Evolutionary conservation across 2,329 filamentous ascomycete genomes (phyloP).

Genomic region (Keithomyces neogunnii): DNA sequence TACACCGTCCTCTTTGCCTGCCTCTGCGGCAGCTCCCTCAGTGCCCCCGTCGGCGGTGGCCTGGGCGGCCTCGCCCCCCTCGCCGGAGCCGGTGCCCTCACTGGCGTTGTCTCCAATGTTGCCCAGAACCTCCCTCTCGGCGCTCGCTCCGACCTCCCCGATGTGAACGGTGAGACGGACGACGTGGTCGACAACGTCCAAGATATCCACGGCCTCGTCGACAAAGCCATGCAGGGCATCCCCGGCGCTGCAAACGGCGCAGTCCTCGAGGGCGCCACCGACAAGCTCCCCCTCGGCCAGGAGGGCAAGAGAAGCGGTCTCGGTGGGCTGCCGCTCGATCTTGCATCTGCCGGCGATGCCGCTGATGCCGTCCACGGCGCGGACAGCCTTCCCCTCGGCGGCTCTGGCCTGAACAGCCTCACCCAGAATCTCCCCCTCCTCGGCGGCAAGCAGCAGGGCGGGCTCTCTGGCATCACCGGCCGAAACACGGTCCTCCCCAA

Average conservation of each 20-base stretch:
- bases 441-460: not conserved
- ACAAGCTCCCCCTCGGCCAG: not conserved
- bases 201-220: not conserved
- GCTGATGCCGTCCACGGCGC: no score
- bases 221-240: not conserved
- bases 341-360: no score
- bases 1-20: constrained; percentile 4
- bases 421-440: not conserved
- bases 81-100: no score
- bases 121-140: not conserved
- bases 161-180: no score
- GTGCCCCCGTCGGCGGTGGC: constrained; percentile 1
- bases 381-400: no score
- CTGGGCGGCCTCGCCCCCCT: not conserved
- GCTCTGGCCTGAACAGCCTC: not conserved
- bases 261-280: not conserved
- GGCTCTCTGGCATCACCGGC: not conserved
- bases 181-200: not conserved
- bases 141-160: not conserved
- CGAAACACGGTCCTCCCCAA: not conserved
- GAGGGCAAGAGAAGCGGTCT: not conserved
- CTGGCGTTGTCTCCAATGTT: not conserved
- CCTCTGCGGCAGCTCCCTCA: constrained; percentile 4
- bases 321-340: no score
- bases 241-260: not conserved